Base-by-base conservation (phyloP, 352 stramenopile genomes). In the Thraustochytrium sp. region DNA sequence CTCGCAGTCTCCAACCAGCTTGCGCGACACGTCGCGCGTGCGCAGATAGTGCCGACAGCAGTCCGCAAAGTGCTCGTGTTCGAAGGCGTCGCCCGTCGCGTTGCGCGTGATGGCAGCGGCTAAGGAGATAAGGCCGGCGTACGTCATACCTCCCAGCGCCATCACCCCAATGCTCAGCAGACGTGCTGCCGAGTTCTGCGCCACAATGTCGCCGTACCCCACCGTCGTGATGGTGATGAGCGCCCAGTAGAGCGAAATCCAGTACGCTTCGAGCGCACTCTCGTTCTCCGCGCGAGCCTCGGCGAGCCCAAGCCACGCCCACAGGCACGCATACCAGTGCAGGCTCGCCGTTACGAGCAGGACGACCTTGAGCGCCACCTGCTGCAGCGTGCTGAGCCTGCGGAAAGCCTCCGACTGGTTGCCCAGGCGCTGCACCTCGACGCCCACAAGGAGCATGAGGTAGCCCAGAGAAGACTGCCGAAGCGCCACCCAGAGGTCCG, bases 181-280 rank as follows among this genome's bases (percentile, higher is more conserved):
- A 0, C 62, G 38, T 3, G 38, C 11, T 53, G 11, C 8, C 5
- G 51, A 29, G 2, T 42, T 40, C 1, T 4, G 13, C 3, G 74
- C 18, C 3, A 37, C n/a, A 13, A 73, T 51, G 55, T 82, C 74
- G 2, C 74, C 74, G 29, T 68, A 82, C 4, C 74, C 74, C 16
- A 82, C 74, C 23, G 74, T 82, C 31, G 74, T 82, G 51, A 82
- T 76, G 18, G 74, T 82, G 23, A 61, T 54, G 16, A 65, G 8
- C 9, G 74, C 42, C 74, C 74, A 82, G 55, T 82, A 82, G 11
- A 82, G 38, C n/a, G 40, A 34, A 13, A 38, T 18, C 29, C n/a
- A 42, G 38, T 82, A 82, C 4, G n/a, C n/a, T n/a, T n/a, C n/a
- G n/a, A n/a, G n/a, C n/a, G n/a, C n/a, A n/a, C n/a, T n/a, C 8